Percentiles rank a stretch among this genome's conserved stretches.
Evolutionary conservation across 202 grass and related monocot species (phyloP).

Genomic region (Setaria viridis): DNA sequence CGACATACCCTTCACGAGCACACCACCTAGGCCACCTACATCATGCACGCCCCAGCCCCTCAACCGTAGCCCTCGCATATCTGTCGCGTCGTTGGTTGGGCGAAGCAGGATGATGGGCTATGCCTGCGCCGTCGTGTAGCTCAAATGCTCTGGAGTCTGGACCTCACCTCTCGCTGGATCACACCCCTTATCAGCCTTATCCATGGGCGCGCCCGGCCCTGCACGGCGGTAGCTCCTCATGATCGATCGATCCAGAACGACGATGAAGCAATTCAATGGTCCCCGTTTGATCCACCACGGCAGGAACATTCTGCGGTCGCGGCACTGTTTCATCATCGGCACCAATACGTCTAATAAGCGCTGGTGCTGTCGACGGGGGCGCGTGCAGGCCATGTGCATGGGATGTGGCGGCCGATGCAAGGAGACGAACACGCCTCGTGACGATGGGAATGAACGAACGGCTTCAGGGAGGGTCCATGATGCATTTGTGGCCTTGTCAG

Average conservation of each 20-base stretch:
- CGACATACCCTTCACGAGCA: not conserved
- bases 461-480: too few species aligned
- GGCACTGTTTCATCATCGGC: not conserved
- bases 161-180: not conserved
- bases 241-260: not conserved
- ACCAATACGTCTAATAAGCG: too few species aligned
- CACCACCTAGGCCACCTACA: not conserved
- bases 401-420: too few species aligned
- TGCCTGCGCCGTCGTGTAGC: not conserved
- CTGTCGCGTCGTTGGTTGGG: not conserved
- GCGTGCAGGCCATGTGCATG: too few species aligned
- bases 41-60: not conserved
- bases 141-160: not conserved
- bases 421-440: too few species aligned
- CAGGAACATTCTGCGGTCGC: slow-evolving; percentile 14
- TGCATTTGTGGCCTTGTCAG: too few species aligned
- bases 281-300: not conserved
- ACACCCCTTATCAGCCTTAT: not conserved
- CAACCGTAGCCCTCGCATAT: not conserved
- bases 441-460: not conserved
- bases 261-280: not conserved
- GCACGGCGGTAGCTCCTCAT: not conserved
- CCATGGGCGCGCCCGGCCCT: not conserved
- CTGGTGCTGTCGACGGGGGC: too few species aligned
- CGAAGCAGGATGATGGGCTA: not conserved